Base-by-base conservation (phyloP, 2,329 filamentous ascomycete species). In the Diplodia sapinea region DNA sequence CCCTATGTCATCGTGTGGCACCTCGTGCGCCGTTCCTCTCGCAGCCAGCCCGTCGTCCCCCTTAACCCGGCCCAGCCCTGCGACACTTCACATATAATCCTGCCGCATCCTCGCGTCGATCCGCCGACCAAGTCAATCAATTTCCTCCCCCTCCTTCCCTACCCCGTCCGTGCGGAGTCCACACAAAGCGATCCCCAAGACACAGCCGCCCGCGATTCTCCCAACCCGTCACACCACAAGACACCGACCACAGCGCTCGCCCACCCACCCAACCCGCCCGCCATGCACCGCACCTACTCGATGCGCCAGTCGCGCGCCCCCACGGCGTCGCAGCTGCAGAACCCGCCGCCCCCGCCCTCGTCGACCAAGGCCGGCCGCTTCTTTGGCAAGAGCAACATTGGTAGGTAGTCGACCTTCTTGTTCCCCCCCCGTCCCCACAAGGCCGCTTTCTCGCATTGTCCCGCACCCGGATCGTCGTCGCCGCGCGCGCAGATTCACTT, bases 281-380 rank as follows among this genome's bases (percentile, higher is more conserved):
- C 65, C 26, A 99, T 99, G 94, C 95, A 99, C 88, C 93, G 94
- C 81, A 97, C 95, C 72, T 99, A 98, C 81, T 97, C 93, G 76
- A 96, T 97, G 95, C 94, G 95, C 90, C 91, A 96, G 83, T 91
- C 92, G 82, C 90, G 95, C 86, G 93, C 93, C 81, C 95, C 95
- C 59, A 99, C 95, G 72, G 95, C 95, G 77, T 96, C 93, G 77
- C 89, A 92, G 79, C 85, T 91, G 70, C 86, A 98, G 88, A 98
- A 93, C 81, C 95, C 95, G 61, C 95, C 94, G 70, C 95, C 95
- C 70, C 94, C 95, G 70, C 82, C 92, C 23, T 97, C 94, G 31
- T 90, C 90, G 73, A 99, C 95, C 72, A 99, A 99, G 85, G 88
- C 89, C 66, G 91, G 91, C 71, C 91, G 94, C 73, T 86, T 98